Base-by-base conservation (phyloP, 768 basidiomycete species). In the Zangia roseola region DNA sequence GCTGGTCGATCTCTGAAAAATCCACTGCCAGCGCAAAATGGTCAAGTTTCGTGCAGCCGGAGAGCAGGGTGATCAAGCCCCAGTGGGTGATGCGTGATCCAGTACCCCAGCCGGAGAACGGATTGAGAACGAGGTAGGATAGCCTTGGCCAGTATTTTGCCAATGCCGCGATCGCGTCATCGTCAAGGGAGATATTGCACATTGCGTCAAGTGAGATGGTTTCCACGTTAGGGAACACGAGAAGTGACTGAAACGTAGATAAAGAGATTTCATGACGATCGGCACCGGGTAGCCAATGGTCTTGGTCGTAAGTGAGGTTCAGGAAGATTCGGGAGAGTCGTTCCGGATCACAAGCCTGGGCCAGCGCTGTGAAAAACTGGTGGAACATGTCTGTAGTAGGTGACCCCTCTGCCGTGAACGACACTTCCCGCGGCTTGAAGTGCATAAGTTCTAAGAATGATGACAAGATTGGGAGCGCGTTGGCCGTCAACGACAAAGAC, bases 31-130 rank as follows among this genome's bases (percentile, higher is more conserved):
- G 53, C 16, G 56, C 49, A 12, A 66, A 28, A 2, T 52, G 28
- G 26, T 6, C 1, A 10, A 68, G 49, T 6, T 1, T 1, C 0
- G 33, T 19, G 9, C 55, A 65, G 16, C 36, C 26, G 10, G 37
- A 23, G 41, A 68, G 52, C 16, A 66, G 51, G 12, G 50, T 40
- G 42, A 59, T n/a, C 4, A 68, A 49, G 1, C 66, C 64, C 0
- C 19, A 19, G 28, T 48, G 55, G 1, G 66, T 65, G 37, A 64
- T 49, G 4, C 40, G 47, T 21, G 59, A 45, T 1, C 16, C 6
- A 33, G 35, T 49, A 1, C 54, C 57, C 62, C 62, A 65, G 1
- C 62, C 63, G 0, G 49, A 47, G 7, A 10, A 40, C 6, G 41
- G 44, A 38, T 63, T 65, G 48, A 63, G n/a, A 40, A 45, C 53